phyloP scores from a whole-genome alignment of 306 rosid species.

The Pueraria montana region DNA sequence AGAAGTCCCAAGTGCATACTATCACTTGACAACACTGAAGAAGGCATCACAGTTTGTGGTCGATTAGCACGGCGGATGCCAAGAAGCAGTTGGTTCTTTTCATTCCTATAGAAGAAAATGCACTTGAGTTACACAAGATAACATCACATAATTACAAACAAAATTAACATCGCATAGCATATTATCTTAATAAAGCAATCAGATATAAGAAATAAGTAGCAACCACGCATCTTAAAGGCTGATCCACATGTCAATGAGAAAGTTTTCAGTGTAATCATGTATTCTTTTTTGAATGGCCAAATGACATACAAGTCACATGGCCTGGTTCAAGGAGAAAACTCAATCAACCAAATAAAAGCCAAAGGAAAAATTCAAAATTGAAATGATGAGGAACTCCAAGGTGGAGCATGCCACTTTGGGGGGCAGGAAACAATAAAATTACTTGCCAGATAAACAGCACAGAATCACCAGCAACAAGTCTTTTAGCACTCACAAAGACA shows the following conservation, averaged over 20 bases:
- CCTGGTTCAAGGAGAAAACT: background rate
- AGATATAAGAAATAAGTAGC: slow-evolving; percentile 2
- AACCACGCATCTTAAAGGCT: slow-evolving; percentile 2
- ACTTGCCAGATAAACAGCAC: slow-evolving; percentile 96
- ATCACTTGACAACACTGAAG: slow-evolving; percentile 96
- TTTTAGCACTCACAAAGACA: slow-evolving; percentile 97
- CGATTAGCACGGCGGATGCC: slow-evolving; percentile 95
- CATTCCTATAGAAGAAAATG: slow-evolving; percentile 71
- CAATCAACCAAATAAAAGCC: background rate
- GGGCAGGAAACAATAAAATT: slow-evolving; percentile 27
- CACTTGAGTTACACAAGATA: slow-evolving; percentile 33
- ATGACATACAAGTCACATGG: background rate
- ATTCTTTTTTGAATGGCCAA: background rate
- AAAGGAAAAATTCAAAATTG: background rate
- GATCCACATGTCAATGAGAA: background rate
- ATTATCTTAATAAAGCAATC: background rate
- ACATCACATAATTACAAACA: background rate
- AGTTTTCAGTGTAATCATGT: background rate
- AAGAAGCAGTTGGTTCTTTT: slow-evolving; percentile 90
- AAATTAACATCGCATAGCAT: background rate
- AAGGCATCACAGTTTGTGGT: slow-evolving; percentile 97
- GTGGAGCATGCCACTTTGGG: background rate
- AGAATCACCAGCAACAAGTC: slow-evolving; percentile 96
- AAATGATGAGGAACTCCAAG: background rate
- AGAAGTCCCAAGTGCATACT: slow-evolving; percentile 99